Conservation (phyloP, 78 protist genomes). For the Andalucia godoyi region DNA sequence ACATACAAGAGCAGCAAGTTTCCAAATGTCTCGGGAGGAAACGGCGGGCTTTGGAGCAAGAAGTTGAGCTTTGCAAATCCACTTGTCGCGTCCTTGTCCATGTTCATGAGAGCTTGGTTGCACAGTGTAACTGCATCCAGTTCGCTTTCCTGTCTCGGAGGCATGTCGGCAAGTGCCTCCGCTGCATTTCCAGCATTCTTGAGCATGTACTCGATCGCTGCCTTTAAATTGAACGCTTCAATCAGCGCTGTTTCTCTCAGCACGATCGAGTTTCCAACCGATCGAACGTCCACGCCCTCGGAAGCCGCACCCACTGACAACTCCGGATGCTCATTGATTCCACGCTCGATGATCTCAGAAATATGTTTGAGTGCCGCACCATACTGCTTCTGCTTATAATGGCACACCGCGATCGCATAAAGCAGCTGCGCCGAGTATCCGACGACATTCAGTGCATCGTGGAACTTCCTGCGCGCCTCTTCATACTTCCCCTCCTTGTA, state of each 20-base stretch:
- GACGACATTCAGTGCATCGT: conserved; percentile 9
- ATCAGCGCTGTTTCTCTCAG: conserved; percentile 63
- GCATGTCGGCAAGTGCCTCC: conserved; percentile 67
- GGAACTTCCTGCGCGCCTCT: conserved; percentile 24
- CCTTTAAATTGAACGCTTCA: conserved; percentile 81
- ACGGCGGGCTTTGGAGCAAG: conserved; percentile 49
- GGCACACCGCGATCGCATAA: conserved; percentile 63
- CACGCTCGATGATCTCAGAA: conserved; percentile 57
- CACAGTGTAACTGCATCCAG: conserved; percentile 75
- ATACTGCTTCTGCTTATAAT: conserved; percentile 40
- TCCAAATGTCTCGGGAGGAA: conserved; percentile 69
- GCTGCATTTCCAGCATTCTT: conserved; percentile 32
- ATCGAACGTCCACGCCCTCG: conserved; percentile 42
- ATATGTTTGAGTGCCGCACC: conserved; percentile 47
- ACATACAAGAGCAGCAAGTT: conserved; percentile 69
- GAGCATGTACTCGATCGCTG: conserved; percentile 56
- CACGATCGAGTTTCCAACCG: conserved; percentile 50
- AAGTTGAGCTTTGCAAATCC: conserved; percentile 57
- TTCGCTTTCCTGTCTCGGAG: conserved; percentile 62
- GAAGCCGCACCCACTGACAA: conserved; percentile 25
- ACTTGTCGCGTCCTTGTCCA: conserved; percentile 42
- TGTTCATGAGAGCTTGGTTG: conserved; percentile 64
- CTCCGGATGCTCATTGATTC: conserved; percentile 57
- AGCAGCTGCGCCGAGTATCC: conserved; percentile 52
- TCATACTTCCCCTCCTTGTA: conserved; percentile 34